Conservation (phyloP, 2,329 filamentous ascomycete species). For the Ascochyta lentis region DNA sequence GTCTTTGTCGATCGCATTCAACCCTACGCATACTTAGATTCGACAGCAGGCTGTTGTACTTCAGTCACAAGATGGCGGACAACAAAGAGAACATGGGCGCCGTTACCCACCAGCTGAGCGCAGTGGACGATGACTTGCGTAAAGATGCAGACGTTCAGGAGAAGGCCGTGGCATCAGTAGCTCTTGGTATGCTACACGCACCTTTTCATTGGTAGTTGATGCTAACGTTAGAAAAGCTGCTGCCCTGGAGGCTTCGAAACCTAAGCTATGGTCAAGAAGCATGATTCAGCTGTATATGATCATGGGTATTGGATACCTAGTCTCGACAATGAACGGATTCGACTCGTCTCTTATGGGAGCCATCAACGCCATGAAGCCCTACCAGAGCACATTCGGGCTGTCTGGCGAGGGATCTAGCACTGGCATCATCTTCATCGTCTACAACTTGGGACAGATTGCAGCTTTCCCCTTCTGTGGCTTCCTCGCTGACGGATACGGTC, state of each 20-base stretch:
- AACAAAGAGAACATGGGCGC: conserved; percentile 29
- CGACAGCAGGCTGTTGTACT: neutral
- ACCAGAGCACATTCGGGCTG: conserved; percentile 59
- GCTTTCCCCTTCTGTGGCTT: conserved; percentile 56
- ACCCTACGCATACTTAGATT: conserved; percentile 5
- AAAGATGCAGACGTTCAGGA: conserved; percentile 34
- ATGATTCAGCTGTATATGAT: conserved; percentile 45
- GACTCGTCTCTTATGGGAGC: conserved; percentile 53
- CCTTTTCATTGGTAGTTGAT: neutral
- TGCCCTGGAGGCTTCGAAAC: conserved; percentile 43
- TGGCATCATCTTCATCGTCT: conserved; percentile 56
- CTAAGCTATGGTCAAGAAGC: conserved; percentile 35
- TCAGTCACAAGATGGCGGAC: conserved; percentile 24
- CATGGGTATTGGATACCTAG: conserved; percentile 45
- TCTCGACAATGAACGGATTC: conserved; percentile 46
- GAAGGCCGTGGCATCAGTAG: conserved; percentile 40
- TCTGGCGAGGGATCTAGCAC: conserved; percentile 56
- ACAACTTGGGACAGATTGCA: conserved; percentile 59
- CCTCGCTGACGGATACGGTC: conserved; percentile 54
- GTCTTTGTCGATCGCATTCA: conserved; percentile 10
- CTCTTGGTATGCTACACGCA: conserved; percentile 29
- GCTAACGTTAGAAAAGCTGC: conserved; percentile 31
- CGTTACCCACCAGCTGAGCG: conserved; percentile 34
- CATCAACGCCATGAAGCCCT: conserved; percentile 61
- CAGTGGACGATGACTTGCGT: conserved; percentile 29